Percentiles rank a stretch among this genome's conserved stretches.
These are phyloP conservation scores for Xerocomellus amylosporus DNA, from an alignment of 768 basidiomycete species.

Conservation along the genomic window DNA sequence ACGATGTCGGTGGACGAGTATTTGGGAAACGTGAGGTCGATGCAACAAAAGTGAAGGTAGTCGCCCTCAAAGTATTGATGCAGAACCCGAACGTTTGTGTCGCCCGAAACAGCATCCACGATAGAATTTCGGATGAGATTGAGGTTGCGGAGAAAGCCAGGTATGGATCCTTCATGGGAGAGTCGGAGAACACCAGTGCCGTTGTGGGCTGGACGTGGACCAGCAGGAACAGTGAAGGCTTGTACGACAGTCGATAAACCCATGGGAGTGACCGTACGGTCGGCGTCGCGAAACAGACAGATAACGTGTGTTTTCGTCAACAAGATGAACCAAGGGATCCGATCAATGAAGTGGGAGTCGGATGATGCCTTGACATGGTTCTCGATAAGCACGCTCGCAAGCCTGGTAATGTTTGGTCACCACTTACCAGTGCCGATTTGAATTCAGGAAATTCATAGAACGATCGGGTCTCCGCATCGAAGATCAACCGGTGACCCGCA, in stretches of 20 bases:
- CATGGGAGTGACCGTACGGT: neutral
- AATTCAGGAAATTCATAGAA: neutral
- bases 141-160: neutral
- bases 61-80: neutral
- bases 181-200: neutral
- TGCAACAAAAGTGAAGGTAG: neutral
- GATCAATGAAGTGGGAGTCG: neutral
- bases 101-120: neutral
- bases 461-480: neutral
- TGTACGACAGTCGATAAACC: neutral
- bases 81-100: neutral
- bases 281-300: neutral
- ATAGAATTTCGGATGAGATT: slow-evolving; percentile 1
- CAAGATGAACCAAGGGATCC: neutral
- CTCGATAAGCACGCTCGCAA: neutral
- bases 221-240: neutral
- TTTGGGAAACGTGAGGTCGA: neutral
- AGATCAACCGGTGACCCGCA: neutral
- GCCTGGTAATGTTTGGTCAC: neutral
- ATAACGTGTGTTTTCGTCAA: neutral
- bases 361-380: neutral
- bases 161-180: neutral
- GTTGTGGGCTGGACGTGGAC: neutral
- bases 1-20: neutral
- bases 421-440: neutral